Evolutionary conservation across 2,329 filamentous ascomycete species (phyloP).

Genomic region (Didymella pinodella): DNA sequence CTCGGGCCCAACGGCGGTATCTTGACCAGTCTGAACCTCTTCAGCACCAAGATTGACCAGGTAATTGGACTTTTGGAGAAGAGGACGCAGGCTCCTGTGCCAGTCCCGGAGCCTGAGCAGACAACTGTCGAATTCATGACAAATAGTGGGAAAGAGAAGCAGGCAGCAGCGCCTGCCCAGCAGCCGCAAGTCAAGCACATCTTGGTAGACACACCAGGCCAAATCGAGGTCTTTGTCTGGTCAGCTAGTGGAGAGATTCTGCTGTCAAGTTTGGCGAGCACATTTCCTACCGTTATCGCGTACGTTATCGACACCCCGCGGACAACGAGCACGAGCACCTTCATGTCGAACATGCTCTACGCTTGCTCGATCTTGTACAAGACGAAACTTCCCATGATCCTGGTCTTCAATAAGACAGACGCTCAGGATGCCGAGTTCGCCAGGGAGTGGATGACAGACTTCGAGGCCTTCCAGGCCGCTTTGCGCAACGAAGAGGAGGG

Average conservation of each 20-base stretch:
- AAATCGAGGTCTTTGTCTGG: conserved; percentile 99
- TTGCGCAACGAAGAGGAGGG: conserved; percentile 79
- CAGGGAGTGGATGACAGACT: conserved; percentile 99
- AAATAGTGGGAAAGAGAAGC: conserved; percentile 41
- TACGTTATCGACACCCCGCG: conserved; percentile 98
- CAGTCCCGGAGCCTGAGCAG: conserved; percentile 37
- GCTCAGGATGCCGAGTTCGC: conserved; percentile 90
- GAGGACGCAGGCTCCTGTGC: conserved; percentile 68
- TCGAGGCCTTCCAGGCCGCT: conserved; percentile 91
- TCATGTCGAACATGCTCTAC: conserved; percentile 99
- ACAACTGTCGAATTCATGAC: conserved; percentile 49
- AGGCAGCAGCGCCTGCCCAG: conserved; percentile 51
- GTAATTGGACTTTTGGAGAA: conserved; percentile 90
- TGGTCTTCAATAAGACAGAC: conserved; percentile 99
- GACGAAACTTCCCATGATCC: conserved; percentile 96
- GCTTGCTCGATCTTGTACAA: conserved; percentile 99
- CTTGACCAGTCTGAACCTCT: conserved; percentile 92
- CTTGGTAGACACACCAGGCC: conserved; percentile 92
- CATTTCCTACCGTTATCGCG: conserved; percentile 95
- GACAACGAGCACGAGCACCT: conserved; percentile 90
- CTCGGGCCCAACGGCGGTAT: conserved; percentile 97
- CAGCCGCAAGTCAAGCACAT: conserved; percentile 76
- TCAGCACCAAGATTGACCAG: conserved; percentile 98
- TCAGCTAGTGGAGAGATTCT: conserved; percentile 94
- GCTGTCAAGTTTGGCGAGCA: conserved; percentile 88